These are phyloP conservation scores for Ceratocystis papillata DNA, from an alignment of 2,329 filamentous ascomycete genomes.

Conservation along the genomic window DNA sequence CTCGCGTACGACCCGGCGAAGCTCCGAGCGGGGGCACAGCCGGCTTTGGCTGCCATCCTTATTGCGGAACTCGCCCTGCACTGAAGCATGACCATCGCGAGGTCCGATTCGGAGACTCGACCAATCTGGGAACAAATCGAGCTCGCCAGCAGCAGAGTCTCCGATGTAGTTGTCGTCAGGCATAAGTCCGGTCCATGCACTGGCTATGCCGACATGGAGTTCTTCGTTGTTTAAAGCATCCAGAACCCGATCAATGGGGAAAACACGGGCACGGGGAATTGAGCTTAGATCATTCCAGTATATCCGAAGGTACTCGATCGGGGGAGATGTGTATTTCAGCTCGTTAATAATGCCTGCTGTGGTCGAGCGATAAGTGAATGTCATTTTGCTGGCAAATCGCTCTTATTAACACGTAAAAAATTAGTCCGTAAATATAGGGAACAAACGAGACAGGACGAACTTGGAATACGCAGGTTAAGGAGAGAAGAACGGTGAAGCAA, in stretches of 20 bases:
- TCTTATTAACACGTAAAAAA: background rate
- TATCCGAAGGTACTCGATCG: slow-evolving; percentile 52
- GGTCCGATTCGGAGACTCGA: slow-evolving; percentile 49
- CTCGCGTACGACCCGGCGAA: slow-evolving; percentile 47
- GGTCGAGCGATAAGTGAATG: background rate
- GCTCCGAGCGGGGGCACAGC: slow-evolving; percentile 55
- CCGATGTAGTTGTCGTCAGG: slow-evolving; percentile 53
- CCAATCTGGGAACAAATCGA: slow-evolving; percentile 56
- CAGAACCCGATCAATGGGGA: slow-evolving; percentile 51
- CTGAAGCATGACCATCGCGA: slow-evolving; percentile 50
- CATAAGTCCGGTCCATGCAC: slow-evolving; percentile 53
- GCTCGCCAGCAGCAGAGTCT: slow-evolving; percentile 51
- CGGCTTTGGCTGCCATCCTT: slow-evolving; percentile 40
- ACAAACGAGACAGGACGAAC: background rate
- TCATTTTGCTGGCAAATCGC: background rate
- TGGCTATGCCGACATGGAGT: slow-evolving; percentile 49
- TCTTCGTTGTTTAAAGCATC: slow-evolving; percentile 38
- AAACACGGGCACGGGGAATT: slow-evolving; percentile 52
- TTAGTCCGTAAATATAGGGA: background rate
- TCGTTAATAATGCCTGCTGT: background rate
- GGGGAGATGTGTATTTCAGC: background rate
- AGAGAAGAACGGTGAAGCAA: background rate
- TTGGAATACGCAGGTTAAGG: background rate
- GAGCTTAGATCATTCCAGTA: slow-evolving; percentile 74
- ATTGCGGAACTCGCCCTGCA: slow-evolving; percentile 56